Evolutionary conservation across 2,329 filamentous ascomycete species (phyloP).

Genomic region (Aspergillus sp.): DNA sequence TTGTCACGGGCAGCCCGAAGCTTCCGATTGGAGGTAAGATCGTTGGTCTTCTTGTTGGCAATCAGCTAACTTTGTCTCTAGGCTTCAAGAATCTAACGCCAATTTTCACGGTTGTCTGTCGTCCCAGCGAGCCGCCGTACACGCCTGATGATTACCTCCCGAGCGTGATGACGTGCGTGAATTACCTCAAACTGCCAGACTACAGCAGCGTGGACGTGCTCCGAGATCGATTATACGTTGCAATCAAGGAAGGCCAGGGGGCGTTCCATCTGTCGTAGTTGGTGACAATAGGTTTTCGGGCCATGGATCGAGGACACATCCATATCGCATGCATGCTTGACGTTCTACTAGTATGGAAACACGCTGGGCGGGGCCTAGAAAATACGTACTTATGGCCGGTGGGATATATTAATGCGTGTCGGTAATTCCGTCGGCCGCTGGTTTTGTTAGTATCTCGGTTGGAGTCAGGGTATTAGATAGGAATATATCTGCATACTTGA

Average conservation of each 20-base stretch:
- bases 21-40: conserved; percentile 87
- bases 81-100: conserved; percentile 95
- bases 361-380: too few relatives aligned
- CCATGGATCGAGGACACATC: too few relatives aligned
- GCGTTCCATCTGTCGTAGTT: conserved; percentile 84
- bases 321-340: conserved; percentile 4
- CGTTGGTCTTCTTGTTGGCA: conserved; percentile 1
- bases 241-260: conserved; percentile 90
- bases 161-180: conserved; percentile 99
- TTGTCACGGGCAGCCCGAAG: conserved; percentile 95
- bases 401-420: too few relatives aligned
- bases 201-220: conserved; percentile 73
- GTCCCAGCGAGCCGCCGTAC: conserved; percentile 91
- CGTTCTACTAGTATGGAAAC: conserved; percentile 7
- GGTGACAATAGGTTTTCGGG: neutral
- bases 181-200: conserved; percentile 95
- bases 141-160: conserved; percentile 96
- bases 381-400: too few relatives aligned
- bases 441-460: too few relatives aligned
- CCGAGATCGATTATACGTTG: conserved; percentile 67
- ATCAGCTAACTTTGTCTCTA: conserved; percentile 28
- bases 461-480: too few relatives aligned
- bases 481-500: too few relatives aligned
- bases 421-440: too few relatives aligned
- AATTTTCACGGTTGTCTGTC: conserved; percentile 98